phyloP scores from a whole-genome alignment of 306 rosid genomes.

The Urtica urens region DNA sequence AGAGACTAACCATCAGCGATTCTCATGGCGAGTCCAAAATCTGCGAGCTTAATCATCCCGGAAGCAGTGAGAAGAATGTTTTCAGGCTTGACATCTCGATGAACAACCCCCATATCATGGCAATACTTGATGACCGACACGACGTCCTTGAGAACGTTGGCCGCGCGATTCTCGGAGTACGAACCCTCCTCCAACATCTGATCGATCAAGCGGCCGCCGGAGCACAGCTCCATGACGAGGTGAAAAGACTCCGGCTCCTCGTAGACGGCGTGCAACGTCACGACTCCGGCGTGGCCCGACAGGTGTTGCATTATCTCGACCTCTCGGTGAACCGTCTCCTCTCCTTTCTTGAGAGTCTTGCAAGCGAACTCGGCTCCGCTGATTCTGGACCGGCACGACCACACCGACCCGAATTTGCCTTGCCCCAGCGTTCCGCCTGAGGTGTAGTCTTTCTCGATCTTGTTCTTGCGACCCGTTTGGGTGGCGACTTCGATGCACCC shows the following conservation, averaged over 20 bases:
- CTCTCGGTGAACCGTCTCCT: slow-evolving; percentile 92
- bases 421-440: slow-evolving; percentile 69
- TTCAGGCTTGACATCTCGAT: slow-evolving; percentile 94
- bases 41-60: slow-evolving; percentile 94
- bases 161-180: slow-evolving; percentile 76
- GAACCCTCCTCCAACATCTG: slow-evolving; percentile 59
- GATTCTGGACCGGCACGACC: slow-evolving; percentile 49
- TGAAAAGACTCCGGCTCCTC: slow-evolving; percentile 83
- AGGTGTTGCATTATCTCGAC: slow-evolving; percentile 99
- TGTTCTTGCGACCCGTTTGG: slow-evolving; percentile 87
- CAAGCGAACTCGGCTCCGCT: slow-evolving; percentile 81
- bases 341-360: slow-evolving; percentile 82
- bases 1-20: slow-evolving; percentile 59
- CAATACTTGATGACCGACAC: slow-evolving; percentile 91
- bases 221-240: slow-evolving; percentile 93
- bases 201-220: slow-evolving; percentile 84
- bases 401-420: slow-evolving; percentile 90
- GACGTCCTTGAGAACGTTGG: slow-evolving; percentile 78
- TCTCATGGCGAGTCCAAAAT: slow-evolving; percentile 96
- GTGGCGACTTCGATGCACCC: slow-evolving; percentile 96
- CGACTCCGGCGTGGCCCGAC: slow-evolving; percentile 93
- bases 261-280: slow-evolving; percentile 85
- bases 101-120: slow-evolving; percentile 99
- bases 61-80: slow-evolving; percentile 72
- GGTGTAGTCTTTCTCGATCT: slow-evolving; percentile 73